Percentiles rank a stretch among this genome's conserved stretches.
These are phyloP conservation scores for Aspergillus bridgeri DNA, from an alignment of 495 filamentous ascomycete genomes.

Conservation along the genomic window DNA sequence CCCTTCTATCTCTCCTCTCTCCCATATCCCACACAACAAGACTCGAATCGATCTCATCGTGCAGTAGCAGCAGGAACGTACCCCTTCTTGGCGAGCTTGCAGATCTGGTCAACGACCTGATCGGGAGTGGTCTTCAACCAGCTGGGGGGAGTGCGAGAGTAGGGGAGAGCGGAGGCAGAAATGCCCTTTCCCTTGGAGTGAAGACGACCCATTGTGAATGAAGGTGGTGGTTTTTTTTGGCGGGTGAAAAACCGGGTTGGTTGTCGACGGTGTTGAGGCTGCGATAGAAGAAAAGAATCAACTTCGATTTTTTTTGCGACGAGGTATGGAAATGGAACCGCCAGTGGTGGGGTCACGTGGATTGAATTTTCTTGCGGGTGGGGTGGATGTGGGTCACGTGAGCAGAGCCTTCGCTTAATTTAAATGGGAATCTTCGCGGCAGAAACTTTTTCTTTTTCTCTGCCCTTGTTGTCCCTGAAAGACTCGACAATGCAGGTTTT, in stretches of 20 bases:
- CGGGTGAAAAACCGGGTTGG: background rate
- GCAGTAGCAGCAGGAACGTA: background rate
- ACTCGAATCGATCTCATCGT: constrained; percentile 59
- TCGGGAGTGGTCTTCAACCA: constrained; percentile 93
- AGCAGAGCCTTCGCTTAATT: constrained; percentile 1
- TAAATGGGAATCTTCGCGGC: constrained; percentile 3
- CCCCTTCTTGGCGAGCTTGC: constrained; percentile 93
- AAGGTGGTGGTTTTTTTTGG: constrained; percentile 2
- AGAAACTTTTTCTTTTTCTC: background rate
- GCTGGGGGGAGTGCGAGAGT: constrained; percentile 84
- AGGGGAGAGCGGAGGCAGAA: constrained; percentile 87
- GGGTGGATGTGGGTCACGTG: background rate
- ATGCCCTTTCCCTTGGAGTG: constrained; percentile 99
- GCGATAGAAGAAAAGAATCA: background rate
- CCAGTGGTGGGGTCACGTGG: background rate
- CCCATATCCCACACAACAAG: too few relatives aligned
- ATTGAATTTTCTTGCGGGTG: background rate
- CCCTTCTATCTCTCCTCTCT: constrained; percentile 52
- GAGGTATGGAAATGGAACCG: background rate
- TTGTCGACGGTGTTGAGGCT: background rate
- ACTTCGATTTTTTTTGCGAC: background rate
- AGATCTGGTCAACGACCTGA: constrained; percentile 96
- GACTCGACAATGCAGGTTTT: background rate
- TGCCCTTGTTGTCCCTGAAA: background rate
- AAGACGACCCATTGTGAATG: constrained; percentile 87